phyloP scores from a whole-genome alignment of 768 basidiomycete species.

The Suillus hirtellus region DNA sequence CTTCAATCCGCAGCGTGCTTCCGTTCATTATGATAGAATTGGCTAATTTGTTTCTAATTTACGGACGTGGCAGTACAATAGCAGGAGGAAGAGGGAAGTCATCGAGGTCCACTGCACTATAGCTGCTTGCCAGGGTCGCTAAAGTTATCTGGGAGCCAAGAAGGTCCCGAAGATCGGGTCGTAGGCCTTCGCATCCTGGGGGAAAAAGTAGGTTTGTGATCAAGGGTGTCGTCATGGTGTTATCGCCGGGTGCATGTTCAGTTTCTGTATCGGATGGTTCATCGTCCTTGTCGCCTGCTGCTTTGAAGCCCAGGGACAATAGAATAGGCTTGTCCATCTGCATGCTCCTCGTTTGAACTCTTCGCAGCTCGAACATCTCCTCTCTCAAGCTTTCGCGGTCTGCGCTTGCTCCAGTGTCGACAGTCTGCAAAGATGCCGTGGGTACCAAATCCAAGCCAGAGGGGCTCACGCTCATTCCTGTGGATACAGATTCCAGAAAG shows the following conservation, averaged over 20 bases:
- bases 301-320: constrained; percentile 32
- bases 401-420: constrained; percentile 15
- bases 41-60: not conserved
- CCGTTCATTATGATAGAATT: not conserved
- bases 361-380: constrained; percentile 45
- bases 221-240: not conserved
- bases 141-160: constrained; percentile 20
- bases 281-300: constrained; percentile 15
- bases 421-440: constrained; percentile 21
- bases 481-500: constrained; percentile 12
- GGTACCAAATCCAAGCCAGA: constrained; percentile 24
- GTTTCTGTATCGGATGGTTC: constrained; percentile 14
- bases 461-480: constrained; percentile 17
- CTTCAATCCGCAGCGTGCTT: constrained; percentile 1
- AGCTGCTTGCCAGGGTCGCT: constrained; percentile 34
- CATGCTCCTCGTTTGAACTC: constrained; percentile 50
- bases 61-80: constrained; percentile 10
- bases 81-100: constrained; percentile 49
- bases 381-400: constrained; percentile 24
- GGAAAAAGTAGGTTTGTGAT: not conserved
- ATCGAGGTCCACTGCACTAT: constrained; percentile 44
- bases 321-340: constrained; percentile 50
- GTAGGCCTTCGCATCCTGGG: not conserved
- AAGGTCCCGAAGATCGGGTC: not conserved
- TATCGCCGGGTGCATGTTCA: not conserved